Base-by-base conservation (phyloP, 1,284 basidiomycete species). In the Ceratobasidium sp. region DNA sequence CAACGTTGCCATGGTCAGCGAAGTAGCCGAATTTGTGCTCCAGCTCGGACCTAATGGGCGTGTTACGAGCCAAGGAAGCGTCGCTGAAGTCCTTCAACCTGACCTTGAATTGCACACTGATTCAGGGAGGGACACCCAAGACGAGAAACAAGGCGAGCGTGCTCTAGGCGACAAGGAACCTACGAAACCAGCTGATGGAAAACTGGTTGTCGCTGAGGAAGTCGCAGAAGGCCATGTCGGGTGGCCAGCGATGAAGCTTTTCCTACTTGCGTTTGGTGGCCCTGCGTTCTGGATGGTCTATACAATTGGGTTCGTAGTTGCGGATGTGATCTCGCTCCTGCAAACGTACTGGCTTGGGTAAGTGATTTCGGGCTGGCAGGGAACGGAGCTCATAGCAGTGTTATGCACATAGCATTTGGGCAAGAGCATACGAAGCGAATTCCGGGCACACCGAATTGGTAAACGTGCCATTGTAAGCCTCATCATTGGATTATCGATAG, bases 141-240 rank as follows among this genome's bases (percentile, higher is more conserved):
- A 82, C 82, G 9, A 67, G 18, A 9, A 42, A 23, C 3, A 69
- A n/a, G 72, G 49, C 18, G 64, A 62, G 18, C 70, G 73, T 33
- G 76, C 74, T n/a, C 71, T 56, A 9, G 66, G 33, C 42, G 80
- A 83, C 66, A 67, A 21, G 30, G 53, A 75, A 77, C 59, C 46
- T 33, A n/a, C 36, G 40, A 30, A 74, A 81, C 21, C 76, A 77
- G 9, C 75, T 8, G 79, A 79, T 54, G 85, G 85, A 0, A 86
- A 86, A 75, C 80, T 89, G 1, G 82, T 88, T 40, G 80, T 87
- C 14, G 85, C 83, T 3, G 88, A 89, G 76, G 88, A 89, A 78
- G 83, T 87, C 64, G 82, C 84, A 2, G 81, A 84, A 69, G 88
- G 88, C 1, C 83, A 85, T 67, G 83, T 88, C 5, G 82, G 86